These are phyloP conservation scores for Alnus rubra DNA, from an alignment of 306 rosid genomes.

Conservation along the genomic window DNA sequence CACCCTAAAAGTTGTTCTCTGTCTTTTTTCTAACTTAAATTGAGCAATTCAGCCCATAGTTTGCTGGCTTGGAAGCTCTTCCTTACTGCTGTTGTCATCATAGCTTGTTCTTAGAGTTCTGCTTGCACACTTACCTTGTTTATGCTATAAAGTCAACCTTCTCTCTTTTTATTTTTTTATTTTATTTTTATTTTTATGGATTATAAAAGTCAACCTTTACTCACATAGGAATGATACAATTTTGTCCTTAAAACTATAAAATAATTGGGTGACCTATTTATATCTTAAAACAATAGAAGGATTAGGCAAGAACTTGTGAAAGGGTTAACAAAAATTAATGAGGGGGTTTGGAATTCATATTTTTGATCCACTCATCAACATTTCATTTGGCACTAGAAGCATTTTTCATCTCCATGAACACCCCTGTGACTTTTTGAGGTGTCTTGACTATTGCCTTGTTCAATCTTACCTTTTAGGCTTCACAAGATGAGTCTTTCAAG, in stretches of 20 bases:
- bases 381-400: background rate
- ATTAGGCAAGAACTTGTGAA: background rate
- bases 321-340: background rate
- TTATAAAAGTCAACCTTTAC: background rate
- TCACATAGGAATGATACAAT: background rate
- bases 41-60: background rate
- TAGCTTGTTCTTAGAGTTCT: background rate
- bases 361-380: background rate
- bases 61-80: background rate
- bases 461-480: conserved; percentile 47
- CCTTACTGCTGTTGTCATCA: background rate
- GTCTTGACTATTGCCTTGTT: conserved; percentile 3
- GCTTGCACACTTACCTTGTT: background rate
- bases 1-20: background rate
- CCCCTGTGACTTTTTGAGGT: conserved; percentile 6
- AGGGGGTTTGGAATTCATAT: conserved; percentile 2
- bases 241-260: no score
- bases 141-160: background rate
- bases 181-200: no score
- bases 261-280: background rate
- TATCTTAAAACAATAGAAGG: background rate
- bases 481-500: conserved; percentile 59
- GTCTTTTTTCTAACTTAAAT: background rate
- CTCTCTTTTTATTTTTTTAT: no score
- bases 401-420: background rate